Evolutionary conservation across 768 basidiomycete species (phyloP), one percentile per base, ranked within the genome.

Genomic region (Mycena filopes): DNA sequence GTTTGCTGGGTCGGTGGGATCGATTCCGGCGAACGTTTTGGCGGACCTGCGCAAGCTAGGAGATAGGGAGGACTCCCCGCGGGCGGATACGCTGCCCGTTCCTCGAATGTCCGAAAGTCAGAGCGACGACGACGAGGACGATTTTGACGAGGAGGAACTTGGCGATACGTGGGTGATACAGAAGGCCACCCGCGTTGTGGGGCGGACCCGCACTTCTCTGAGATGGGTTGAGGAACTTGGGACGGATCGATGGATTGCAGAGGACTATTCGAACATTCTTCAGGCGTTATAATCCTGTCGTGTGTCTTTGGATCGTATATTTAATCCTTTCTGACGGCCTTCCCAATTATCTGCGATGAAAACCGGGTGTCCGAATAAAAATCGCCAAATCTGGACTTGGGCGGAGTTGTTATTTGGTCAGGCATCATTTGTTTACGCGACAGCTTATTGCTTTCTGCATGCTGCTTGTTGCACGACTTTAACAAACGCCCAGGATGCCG

Each of bases 401-500:
- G 33, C 20, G 50, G 36, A 36, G 36, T 15, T n/a, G 51, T 55
- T 41, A 29, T 55, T 63, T 59, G 56, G 10, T 36, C 36, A 15
- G 10, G 36, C 36, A 36, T 36, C 10, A 53, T 33, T 3, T 31
- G 59, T 41, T 61, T 49, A 26, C 18, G 42, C 16, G 16, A 55
- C 10, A 55, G 8, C 11, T 29, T 33, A 43, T 50, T 46, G 26
- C 65, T 53, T 45, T 15, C 36, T 65, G 33, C 66, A 68, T 68
- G 66, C 36, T 15, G 36, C 69, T 33, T 31, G 15, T 38, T 67
- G 33, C 66, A 67, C 70, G 64, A 59, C 67, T 59, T 38, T 57
- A 6, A 61, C 23, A 45, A 28, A 31, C 51, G 46, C 45, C 47
- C 40, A 53, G 58, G 46, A 84, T 83, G 83, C 78, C 83, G 63